These are phyloP conservation scores for Moesziomyces antarcticus DNA, from an alignment of 1,284 basidiomycete genomes.

Conservation along the genomic window DNA sequence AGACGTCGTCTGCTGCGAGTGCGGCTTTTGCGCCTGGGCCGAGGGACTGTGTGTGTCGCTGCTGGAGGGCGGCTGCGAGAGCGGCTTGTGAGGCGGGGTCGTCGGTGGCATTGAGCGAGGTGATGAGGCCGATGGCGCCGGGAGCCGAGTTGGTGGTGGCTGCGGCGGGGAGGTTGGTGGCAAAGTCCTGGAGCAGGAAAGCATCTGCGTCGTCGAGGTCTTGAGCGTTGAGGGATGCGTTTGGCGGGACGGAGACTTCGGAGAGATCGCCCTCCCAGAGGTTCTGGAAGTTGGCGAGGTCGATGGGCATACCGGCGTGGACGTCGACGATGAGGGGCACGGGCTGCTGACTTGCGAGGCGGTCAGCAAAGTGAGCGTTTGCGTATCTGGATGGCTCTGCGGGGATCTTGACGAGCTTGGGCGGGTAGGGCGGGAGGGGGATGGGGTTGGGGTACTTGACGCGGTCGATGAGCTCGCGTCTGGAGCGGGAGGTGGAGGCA, in stretches of 20 bases:
- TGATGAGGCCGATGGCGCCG: slow-evolving; percentile 37
- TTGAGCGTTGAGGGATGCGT: slow-evolving; percentile 23
- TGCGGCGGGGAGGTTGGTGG: slow-evolving; percentile 32
- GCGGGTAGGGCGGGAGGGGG: slow-evolving; percentile 66
- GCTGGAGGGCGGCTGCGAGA: slow-evolving; percentile 40
- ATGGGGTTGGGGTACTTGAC: slow-evolving; percentile 66
- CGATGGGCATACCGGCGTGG: slow-evolving; percentile 65
- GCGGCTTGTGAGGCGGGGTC: slow-evolving; percentile 30
- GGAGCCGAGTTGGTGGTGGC: slow-evolving; percentile 21
- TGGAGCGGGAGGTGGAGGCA: slow-evolving; percentile 34
- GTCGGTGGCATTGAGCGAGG: slow-evolving; percentile 34
- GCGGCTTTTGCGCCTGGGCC: slow-evolving; percentile 46
- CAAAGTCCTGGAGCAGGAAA: slow-evolving; percentile 61
- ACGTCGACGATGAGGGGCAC: slow-evolving; percentile 63
- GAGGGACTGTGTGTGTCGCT: slow-evolving; percentile 42
- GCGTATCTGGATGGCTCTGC: slow-evolving; percentile 58
- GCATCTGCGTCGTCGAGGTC: slow-evolving; percentile 61
- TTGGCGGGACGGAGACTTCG: slow-evolving; percentile 30
- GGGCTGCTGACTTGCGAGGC: slow-evolving; percentile 58
- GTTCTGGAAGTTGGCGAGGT: slow-evolving; percentile 60
- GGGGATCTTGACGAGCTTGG: slow-evolving; percentile 60
- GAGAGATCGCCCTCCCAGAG: slow-evolving; percentile 58
- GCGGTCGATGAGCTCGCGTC: slow-evolving; percentile 65
- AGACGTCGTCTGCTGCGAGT: slow-evolving; percentile 56
- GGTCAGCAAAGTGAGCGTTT: slow-evolving; percentile 59